phyloP scores from a whole-genome alignment of 106 monocot species.

The Cymbidium sinense region DNA sequence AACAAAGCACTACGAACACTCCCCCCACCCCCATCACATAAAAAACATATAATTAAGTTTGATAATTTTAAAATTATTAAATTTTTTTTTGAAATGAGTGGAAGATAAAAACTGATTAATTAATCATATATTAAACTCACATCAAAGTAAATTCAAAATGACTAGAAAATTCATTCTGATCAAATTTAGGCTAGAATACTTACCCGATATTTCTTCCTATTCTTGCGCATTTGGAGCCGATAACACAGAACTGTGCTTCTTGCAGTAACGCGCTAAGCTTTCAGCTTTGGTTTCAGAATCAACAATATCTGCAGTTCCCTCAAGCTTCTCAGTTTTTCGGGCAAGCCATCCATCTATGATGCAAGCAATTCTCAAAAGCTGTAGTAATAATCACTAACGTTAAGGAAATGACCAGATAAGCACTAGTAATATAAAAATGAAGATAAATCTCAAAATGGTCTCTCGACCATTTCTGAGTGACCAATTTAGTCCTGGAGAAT shows the following conservation, averaged over 20 bases:
- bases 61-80: not conserved
- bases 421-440: not conserved
- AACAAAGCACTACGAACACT: no score
- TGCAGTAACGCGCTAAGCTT: conserved; percentile 40
- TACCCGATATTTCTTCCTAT: not conserved
- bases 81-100: no score
- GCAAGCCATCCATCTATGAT: conserved; percentile 41
- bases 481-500: no score
- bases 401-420: conserved; percentile 4
- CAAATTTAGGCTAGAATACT: no score
- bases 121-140: no score
- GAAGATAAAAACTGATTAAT: no score
- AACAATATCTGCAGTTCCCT: not conserved
- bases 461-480: no score
- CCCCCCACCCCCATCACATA: no score
- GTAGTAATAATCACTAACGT: conserved; percentile 1
- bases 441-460: no score
- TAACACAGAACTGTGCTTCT: not conserved
- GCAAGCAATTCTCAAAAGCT: conserved; percentile 50
- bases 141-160: no score
- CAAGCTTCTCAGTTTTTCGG: not conserved
- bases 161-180: no score
- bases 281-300: conserved; percentile 18
- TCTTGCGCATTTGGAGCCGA: not conserved
- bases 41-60: not conserved